Evolutionary conservation across 1,284 basidiomycete species (phyloP), one percentile per base, ranked within the genome.

Genomic region (Microbotryum saponariae): DNA sequence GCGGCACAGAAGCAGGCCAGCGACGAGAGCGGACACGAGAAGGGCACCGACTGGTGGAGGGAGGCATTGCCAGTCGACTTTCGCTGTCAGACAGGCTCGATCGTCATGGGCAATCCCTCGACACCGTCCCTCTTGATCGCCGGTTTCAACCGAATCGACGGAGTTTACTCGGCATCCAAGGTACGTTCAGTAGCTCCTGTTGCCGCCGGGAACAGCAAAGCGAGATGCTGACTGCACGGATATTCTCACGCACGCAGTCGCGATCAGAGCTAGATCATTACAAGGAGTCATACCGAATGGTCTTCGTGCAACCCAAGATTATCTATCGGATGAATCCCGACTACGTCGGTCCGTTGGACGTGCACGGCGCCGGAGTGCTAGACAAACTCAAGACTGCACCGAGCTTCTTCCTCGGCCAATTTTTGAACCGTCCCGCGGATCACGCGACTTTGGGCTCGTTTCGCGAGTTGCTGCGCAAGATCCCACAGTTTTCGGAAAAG

Each of bases 11-110:
- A 48, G 46, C 52, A 61, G n/a, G 87, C 86, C 2, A 82, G 79
- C 62, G 37, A 42, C 37, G 37, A 42, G 12, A 10, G 12, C 16
- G 37, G 37, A 42, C 5, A 6, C 37, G 37, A 18, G 37, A 42
- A 42, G 37, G 37, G 37, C 37, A 77, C 89, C 31, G 84, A 90
- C 37, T 71, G 70, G 72, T 82, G 83, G 29, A 87, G 85, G 67
- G 87, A 91, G 71, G 76, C 91, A 16, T 77, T 94, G 9, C 91
- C 91, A 1, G 74, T 93, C 60, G 88, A 89, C 45, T 79, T 94
- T 54, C 81, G 84, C 61, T 79, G 86, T 18, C 78, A 79, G 21
- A 88, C 85, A 56, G 88, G 89, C 20, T 85, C 85, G 14, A 82
- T 96, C 51, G 82, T 88, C 12, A 81, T 86, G 44, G 91, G 91